Evolutionary conservation across 108 stramenopile species (phyloP), one percentile per base, ranked within the genome.

Genomic region (Cyclotella sp.): DNA sequence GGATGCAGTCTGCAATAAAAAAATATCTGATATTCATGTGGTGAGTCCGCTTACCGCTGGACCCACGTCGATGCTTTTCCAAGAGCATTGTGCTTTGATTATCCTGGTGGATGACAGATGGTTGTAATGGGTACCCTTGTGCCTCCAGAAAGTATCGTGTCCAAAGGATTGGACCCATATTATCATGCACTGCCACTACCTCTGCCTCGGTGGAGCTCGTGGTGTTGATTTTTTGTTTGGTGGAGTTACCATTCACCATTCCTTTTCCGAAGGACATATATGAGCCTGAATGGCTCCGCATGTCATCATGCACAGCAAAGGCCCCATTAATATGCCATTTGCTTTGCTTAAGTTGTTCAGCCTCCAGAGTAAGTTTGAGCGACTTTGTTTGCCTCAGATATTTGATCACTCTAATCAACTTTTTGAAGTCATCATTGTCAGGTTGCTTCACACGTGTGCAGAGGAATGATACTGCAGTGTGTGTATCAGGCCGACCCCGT

Each of bases 11-110:
- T n/a, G n/a, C n/a, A n/a, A n/a, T n/a, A n/a, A n/a, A n/a, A 46
- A n/a, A n/a, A n/a, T n/a, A n/a, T n/a, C n/a, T n/a, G n/a, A n/a
- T n/a, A n/a, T n/a, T n/a, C n/a, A n/a, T n/a, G n/a, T n/a, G n/a
- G n/a, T n/a, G n/a, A n/a, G n/a, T n/a, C n/a, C n/a, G n/a, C n/a
- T n/a, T n/a, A n/a, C n/a, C n/a, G n/a, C n/a, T n/a, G n/a, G 45
- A 46, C 45, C 45, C 45, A 46, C 45, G 45, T 13, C 85, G 85
- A 65, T 86, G 85, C 34, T 76, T 84, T 59, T 89, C 81, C 14
- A 89, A 46, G 12, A 81, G 75, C 44, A 89, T 87, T 27, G 86
- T 47, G 34, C 88, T 89, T 46, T 69, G 49, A 63, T 89, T 89
- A 61, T 86, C 88, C 29, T 84, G 86, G 49, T 68, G 78, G 13